Base-by-base conservation (phyloP, 768 basidiomycete species). In the Clathrus columnatus region DNA sequence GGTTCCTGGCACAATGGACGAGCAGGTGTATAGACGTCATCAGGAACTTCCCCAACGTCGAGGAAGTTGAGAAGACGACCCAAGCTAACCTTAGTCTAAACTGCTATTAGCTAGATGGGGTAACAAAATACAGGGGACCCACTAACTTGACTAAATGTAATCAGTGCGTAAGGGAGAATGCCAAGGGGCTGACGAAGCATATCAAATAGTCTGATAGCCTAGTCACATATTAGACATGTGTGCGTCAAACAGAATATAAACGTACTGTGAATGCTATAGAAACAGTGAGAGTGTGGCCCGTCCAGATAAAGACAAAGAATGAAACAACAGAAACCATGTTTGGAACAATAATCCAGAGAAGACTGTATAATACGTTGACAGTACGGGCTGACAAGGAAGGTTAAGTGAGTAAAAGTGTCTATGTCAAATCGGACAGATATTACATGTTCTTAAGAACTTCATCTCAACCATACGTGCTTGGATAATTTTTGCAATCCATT, bases 401-500 rank as follows among this genome's bases (percentile, higher is more conserved):
- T 47, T 27, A 17, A 32, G 42, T 5, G 46, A 23, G 4, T n/a
- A n/a, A 41, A 16, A 17, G 49, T 8, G 30, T 28, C 4, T 21
- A 30, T 21, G 20, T 18, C 32, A 4, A 20, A 4, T n/a, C 28
- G 20, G 6, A 7, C 50, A 52, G 7, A 0, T 51, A 62, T 51
- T 32, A 67, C 65, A 61, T 57, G 64, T 58, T 27, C 65, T 56
- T 50, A 68, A 53, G 54, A 64, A 62, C 57, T 65, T 68, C 60
- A 72, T 60, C 59, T 72, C 70, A 14, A 61, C 60, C n/a, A 24
- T 50, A 43, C 69, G 57, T 1, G 69, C 67, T 8, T 72, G 67
- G 48, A 68, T 63, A 14, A 67, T 64, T 4, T 73, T 67, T 41
- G 68, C 57, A 42, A 73, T 75, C 76, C 77, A 78, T 41, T 72